Evolutionary conservation across 1,284 basidiomycete genomes (phyloP).

Genomic region (Papiliotrema laurentii): DNA sequence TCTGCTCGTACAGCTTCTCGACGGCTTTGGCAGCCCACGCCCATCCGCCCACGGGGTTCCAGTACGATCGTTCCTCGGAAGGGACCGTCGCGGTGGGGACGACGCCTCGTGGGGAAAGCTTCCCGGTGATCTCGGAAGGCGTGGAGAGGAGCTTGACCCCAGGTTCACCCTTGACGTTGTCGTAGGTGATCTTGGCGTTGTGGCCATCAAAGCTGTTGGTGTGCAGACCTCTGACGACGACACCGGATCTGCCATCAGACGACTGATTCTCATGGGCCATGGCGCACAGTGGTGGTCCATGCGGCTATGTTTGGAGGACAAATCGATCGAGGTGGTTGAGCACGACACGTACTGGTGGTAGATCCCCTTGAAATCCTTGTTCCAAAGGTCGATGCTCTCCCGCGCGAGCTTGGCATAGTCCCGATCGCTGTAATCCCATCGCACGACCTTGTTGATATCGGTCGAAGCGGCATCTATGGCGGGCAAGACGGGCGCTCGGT

Average conservation of each 20-base stretch:
- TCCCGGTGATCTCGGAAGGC: slow-evolving; percentile 16
- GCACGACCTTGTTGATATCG: slow-evolving; percentile 45
- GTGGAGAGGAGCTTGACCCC: background rate
- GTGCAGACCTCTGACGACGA: slow-evolving; percentile 33
- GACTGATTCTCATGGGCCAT: slow-evolving; percentile 36
- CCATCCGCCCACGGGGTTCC: slow-evolving; percentile 81
- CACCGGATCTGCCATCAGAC: slow-evolving; percentile 19
- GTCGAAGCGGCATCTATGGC: slow-evolving; percentile 46
- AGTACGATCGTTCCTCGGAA: slow-evolving; percentile 54
- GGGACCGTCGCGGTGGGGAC: slow-evolving; percentile 26
- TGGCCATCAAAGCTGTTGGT: slow-evolving; percentile 25
- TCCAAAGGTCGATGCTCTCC: slow-evolving; percentile 46
- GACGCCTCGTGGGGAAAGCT: slow-evolving; percentile 8
- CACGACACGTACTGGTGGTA: slow-evolving; percentile 72
- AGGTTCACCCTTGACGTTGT: slow-evolving; percentile 1
- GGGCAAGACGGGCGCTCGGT: slow-evolving; percentile 39
- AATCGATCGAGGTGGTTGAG: background rate
- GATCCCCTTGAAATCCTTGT: slow-evolving; percentile 60
- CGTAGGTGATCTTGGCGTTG: slow-evolving; percentile 12
- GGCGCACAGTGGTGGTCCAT: no score
- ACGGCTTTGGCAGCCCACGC: slow-evolving; percentile 66
- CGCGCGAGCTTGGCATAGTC: slow-evolving; percentile 35
- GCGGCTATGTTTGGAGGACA: no score
- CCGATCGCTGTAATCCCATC: slow-evolving; percentile 45
- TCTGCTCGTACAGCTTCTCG: slow-evolving; percentile 56